Conservation (phyloP, 768 basidiomycete genomes). For the Tricholoma furcatifolium region DNA sequence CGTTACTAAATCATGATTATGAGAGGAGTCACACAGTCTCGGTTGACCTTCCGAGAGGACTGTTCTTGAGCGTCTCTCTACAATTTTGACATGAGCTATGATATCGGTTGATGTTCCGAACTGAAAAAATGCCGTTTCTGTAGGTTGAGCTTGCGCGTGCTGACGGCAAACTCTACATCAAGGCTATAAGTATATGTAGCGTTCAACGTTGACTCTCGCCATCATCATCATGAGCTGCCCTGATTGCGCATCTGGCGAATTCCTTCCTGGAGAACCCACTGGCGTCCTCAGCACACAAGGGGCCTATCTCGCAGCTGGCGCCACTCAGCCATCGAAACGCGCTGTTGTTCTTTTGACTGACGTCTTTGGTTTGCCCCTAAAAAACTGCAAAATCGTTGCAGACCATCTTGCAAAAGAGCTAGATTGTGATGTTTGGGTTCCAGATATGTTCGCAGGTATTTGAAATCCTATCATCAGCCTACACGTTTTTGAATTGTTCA, state of each 20-base stretch:
- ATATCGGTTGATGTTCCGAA: too few species aligned
- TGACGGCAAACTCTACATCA: too few species aligned
- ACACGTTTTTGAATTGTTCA: background rate
- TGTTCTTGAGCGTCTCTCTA: too few species aligned
- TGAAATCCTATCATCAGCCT: background rate
- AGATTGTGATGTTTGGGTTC: constrained; percentile 56
- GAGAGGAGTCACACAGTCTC: too few species aligned
- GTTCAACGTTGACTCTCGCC: too few species aligned
- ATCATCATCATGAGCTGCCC: constrained; percentile 32
- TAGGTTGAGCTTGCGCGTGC: too few species aligned
- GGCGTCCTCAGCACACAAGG: constrained; percentile 37
- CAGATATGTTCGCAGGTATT: constrained; percentile 51
- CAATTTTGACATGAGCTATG: too few species aligned
- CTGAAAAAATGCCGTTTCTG: too few species aligned
- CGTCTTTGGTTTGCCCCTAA: constrained; percentile 49
- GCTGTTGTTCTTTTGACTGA: constrained; percentile 52
- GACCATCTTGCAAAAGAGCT: constrained; percentile 43
- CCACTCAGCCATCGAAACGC: constrained; percentile 21
- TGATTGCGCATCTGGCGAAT: constrained; percentile 42
- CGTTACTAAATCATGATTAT: too few species aligned
- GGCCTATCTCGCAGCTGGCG: constrained; percentile 40
- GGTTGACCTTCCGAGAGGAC: too few species aligned
- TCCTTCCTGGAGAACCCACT: constrained; percentile 43
- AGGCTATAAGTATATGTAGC: too few species aligned
- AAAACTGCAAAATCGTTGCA: constrained; percentile 52